Evolutionary conservation across 768 basidiomycete genomes (phyloP), one percentile per base, ranked within the genome.

Genomic region (Leccinum boreale): DNA sequence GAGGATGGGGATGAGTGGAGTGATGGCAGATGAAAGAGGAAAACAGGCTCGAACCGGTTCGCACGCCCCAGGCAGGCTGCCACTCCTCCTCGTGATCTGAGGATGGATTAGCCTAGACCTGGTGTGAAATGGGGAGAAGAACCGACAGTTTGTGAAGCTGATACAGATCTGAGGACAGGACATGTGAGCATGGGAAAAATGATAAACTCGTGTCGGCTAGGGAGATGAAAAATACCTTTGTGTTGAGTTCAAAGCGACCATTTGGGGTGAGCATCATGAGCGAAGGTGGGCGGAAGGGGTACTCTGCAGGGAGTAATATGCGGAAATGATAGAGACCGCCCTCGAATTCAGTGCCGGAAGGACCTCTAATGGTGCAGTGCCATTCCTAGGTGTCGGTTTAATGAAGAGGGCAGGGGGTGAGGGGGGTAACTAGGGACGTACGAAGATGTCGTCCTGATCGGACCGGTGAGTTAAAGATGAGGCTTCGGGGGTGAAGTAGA

Each of bases 41-140:
- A 51, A 53, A 54, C 42, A 19, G 50, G 50, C 47, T 67, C 80
- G 60, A 58, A 90, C 90, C 94, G 56, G 95, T 98, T 61, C 96
- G 84, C 19, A 98, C 91, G 55, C 96, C 96, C 96, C 96, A 98
- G 24, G 94, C 93, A 36, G 96, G 96, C 73, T 98, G 94, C 96
- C 96, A 98, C 31, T 92, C 79, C 64, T 98, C 96, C 73, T 94
- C 92, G 63, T 98, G 94, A 78, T 96, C 90, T 92, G 65, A 44
- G 19, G 48, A 63, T 60, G 50, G 58, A 47, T 69, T 53, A 72
- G 64, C 58, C 70, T 73, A 74, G 71, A 61, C 66, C 58, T 35
- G 33, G 51, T 57, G 60, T 60, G 58, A 62, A 64, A 59, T 56
- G n/a, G 56, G 15, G 58, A 52, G 56, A 50, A 50, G 44, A 33